Evolutionary conservation across 108 stramenopile species (phyloP), one percentile per base, ranked within the genome.

Genomic region (Craspedostauros australis): DNA sequence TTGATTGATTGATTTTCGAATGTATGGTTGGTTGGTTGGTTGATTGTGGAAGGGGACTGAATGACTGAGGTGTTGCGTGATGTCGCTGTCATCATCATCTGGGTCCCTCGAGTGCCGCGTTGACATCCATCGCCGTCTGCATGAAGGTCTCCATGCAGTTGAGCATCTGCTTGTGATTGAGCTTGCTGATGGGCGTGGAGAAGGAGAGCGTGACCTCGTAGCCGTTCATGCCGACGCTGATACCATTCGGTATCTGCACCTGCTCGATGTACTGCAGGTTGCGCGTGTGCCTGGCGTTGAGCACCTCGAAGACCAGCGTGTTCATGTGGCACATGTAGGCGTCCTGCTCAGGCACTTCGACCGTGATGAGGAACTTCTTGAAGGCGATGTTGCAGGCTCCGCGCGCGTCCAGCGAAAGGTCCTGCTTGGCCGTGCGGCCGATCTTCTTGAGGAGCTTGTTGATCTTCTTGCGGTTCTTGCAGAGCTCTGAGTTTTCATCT

Each of bases 111-210:
- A 54, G 25, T 12, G 21, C 22, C 3, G 22, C 39, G 27, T 64
- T 64, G 12, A 42, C 37, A 14, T 48, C 42, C 34, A 56, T 22
- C 11, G 63, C 54, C 8, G 63, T 56, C 18, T 34, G 33, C 54
- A 64, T 54, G 40, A 64, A 64, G 26, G 54, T 43, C n/a, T 64
- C 63, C 21, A 64, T n/a, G n/a, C 5, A 42, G 1, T 64, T 38
- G 38, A 48, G 18, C 33, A 64, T 58, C 27, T 40, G 41, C 14
- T 26, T 27, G n/a, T 42, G 34, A 8, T 19, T n/a, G 24, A 64
- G 18, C 39, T 54, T 54, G 16, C 20, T 21, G 9, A 64, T 26
- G 6, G 51, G 54, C 19, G 34, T n/a, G 5, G 54, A 47, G 19
- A 44, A 48, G 30, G 9, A 55, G 6, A 64, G 53, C 54, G 41